Base-by-base conservation (phyloP, 495 filamentous ascomycete species). In the Lentithecium fluviatile region DNA sequence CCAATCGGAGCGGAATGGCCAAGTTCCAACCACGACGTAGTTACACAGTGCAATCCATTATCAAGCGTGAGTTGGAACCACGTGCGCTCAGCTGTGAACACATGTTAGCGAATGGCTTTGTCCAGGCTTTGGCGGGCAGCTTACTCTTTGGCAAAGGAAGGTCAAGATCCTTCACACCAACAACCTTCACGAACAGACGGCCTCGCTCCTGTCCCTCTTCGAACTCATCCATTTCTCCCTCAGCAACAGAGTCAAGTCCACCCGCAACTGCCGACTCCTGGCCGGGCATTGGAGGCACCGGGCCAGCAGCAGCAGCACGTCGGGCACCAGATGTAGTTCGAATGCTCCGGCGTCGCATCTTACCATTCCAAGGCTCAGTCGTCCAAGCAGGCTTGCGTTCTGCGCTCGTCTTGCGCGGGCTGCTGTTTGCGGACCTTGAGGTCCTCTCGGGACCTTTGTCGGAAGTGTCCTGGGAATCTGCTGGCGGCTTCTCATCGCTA, bases 31-130 rank as follows among this genome's bases (percentile, higher is more conserved):
- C 91, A 97, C 0, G 91, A 84, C 6, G 94, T 98, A 0, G 94
- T 97, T 10, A 98, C 94, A 69, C 94, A 98, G 73, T 98, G 94
- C 2, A 98, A 82, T 24, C 94, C 94, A 67, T 98, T 98, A 75
- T 98, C 94, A 23, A 98, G 81, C 1, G 94, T 98, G 8, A 98
- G 80, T 49, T 91, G 87, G 76, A 98, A 98, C 76, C 89, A 90
- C 5, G 89, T 89, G 55, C 88, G 86, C 75, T 97, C 91, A 65
- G 86, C 90, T 94, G 62, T 2, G 55, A 23, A 21, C 26, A 0
- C 13, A 38, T 12, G 55, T 79, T 67, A 81, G 73, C 64, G 50
- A 65, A 59, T 20, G 12, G 7, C 26, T 23, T 13, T 6, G 7
- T 23, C 7, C 26, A 5, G 25, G 26, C 2, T 40, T 25, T 25